These are phyloP conservation scores for Rosa hybrid DNA, from an alignment of 331 rosid genomes.

Conservation along the genomic window DNA sequence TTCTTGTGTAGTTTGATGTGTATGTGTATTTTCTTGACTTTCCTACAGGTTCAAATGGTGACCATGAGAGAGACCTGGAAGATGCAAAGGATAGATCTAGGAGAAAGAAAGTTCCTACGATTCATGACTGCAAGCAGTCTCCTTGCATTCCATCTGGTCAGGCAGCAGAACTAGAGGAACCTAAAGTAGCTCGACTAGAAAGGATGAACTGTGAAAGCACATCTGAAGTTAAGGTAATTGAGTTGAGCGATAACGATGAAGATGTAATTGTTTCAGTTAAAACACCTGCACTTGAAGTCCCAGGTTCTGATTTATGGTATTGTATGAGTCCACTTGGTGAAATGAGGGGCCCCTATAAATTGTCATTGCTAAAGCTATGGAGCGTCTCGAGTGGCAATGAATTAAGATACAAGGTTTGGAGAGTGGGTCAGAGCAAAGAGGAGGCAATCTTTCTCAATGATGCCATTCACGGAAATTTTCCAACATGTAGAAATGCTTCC, in stretches of 20 bases:
- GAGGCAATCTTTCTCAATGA: slow-evolving; percentile 54
- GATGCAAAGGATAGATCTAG: neutral
- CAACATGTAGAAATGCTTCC: neutral
- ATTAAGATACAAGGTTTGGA: slow-evolving; percentile 60
- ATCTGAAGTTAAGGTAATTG: slow-evolving; percentile 25
- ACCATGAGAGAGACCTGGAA: neutral
- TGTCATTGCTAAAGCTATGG: slow-evolving; percentile 60
- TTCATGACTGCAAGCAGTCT: neutral
- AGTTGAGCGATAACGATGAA: slow-evolving; percentile 43
- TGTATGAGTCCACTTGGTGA: slow-evolving; percentile 51
- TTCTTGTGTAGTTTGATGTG: neutral
- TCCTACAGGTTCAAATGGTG: neutral
- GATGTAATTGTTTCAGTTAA: neutral
- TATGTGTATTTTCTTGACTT: neutral
- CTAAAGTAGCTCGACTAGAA: neutral
- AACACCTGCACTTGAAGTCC: slow-evolving; percentile 31
- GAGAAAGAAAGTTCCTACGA: neutral
- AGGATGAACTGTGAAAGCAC: slow-evolving; percentile 13
- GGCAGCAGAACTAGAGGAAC: neutral
- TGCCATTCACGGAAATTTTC: slow-evolving; percentile 37
- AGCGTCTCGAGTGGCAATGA: slow-evolving; percentile 15
- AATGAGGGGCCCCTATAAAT: slow-evolving; percentile 49
- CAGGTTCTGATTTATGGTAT: slow-evolving; percentile 43
- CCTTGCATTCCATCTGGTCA: neutral
- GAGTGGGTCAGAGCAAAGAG: slow-evolving; percentile 51